phyloP scores from a whole-genome alignment of 441 rosid genomes.

The Daphne laureola region DNA sequence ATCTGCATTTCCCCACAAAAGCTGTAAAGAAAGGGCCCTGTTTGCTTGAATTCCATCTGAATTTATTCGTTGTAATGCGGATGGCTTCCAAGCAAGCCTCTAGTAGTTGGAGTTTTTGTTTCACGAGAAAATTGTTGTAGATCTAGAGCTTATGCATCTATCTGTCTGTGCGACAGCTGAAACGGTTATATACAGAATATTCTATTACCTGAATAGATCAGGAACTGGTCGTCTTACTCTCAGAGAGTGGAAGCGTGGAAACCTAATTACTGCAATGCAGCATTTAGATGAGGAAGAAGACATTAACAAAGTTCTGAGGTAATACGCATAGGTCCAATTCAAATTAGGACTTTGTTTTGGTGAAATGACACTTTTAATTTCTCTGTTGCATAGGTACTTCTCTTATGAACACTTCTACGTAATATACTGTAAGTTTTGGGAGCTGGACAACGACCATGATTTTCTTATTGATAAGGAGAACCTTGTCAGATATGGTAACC shows the following conservation, averaged over 20 bases:
- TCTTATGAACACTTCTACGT: conserved; percentile 70
- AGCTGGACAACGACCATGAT: conserved; percentile 63
- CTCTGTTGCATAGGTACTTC: conserved; percentile 38
- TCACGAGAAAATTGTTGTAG: no score
- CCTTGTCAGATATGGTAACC: conserved; percentile 56
- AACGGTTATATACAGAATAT: conserved; percentile 73
- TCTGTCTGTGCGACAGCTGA: conserved; percentile 37
- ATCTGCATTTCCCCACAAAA: no score
- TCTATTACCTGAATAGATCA: conserved; percentile 58
- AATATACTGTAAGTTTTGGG: conserved; percentile 63
- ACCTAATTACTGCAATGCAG: conserved; percentile 54
- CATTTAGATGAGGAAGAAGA: conserved; percentile 65
- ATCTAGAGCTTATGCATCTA: neutral
- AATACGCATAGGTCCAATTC: neutral
- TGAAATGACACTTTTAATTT: conserved; percentile 7
- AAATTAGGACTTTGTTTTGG: neutral
- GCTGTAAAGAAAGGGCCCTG: no score
- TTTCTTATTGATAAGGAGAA: conserved; percentile 54
- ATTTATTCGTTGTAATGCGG: neutral
- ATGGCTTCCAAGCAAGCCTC: no score
- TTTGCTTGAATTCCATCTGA: no score
- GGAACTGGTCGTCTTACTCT: conserved; percentile 60
- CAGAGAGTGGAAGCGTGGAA: conserved; percentile 69
- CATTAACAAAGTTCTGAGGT: conserved; percentile 71
- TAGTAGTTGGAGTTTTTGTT: no score